These are phyloP conservation scores for Protomyces inundatus DNA, from an alignment of 1,139 yeast genomes.

Conservation along the genomic window DNA sequence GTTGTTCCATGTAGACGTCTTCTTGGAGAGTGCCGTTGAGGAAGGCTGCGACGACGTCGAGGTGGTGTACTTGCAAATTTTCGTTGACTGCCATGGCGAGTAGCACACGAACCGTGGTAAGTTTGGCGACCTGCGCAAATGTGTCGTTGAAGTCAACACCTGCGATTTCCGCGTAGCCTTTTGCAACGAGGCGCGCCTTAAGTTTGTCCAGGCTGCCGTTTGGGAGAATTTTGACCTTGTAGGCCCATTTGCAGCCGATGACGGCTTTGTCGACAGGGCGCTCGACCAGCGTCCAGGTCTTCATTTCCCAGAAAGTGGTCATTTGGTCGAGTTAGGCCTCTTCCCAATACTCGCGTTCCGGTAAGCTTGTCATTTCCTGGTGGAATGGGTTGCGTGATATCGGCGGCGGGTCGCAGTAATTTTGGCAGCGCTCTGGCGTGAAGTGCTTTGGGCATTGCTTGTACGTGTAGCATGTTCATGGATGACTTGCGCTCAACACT, in stretches of 20 bases:
- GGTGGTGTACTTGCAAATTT: not conserved
- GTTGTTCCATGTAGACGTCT: not conserved
- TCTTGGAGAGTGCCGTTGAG: not conserved
- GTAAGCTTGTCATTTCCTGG: not conserved
- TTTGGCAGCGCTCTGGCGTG: not conserved
- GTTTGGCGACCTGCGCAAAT: too few species aligned
- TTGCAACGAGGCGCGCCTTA: constrained; percentile 29
- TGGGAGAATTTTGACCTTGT: constrained; percentile 9
- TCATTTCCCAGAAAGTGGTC: too few species aligned
- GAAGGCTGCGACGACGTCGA: not conserved
- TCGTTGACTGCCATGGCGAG: not conserved
- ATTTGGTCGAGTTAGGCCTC: too few species aligned
- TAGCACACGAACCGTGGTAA: not conserved
- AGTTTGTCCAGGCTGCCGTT: constrained; percentile 19
- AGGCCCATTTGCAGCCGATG: constrained; percentile 22
- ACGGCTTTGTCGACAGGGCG: too few species aligned
- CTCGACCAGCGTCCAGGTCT: too few species aligned
- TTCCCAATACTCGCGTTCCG: too few species aligned
- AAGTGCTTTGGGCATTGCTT: not conserved
- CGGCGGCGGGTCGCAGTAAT: not conserved
- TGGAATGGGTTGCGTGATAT: not conserved
- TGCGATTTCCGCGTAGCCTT: constrained; percentile 14
- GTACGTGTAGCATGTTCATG: not conserved
- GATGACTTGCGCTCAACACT: too few species aligned
- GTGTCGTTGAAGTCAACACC: not conserved